Percentiles rank a stretch among this genome's conserved stretches.
These are phyloP conservation scores for Colletotrichum echinochloae DNA, from an alignment of 2,329 filamentous ascomycete species.

Conservation along the genomic window DNA sequence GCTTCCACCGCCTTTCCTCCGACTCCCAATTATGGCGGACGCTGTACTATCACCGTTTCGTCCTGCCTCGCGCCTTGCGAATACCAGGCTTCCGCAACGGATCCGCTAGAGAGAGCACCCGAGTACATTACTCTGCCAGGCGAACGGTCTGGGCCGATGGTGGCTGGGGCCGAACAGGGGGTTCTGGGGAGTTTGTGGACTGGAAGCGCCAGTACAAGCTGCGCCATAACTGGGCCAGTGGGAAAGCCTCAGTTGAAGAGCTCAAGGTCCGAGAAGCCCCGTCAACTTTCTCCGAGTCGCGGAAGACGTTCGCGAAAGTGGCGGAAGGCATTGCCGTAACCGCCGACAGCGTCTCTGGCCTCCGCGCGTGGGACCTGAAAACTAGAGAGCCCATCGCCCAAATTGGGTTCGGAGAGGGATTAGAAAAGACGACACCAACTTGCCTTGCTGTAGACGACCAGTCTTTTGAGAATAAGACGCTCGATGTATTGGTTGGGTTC, in stretches of 20 bases:
- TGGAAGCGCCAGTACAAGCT: constrained; percentile 94
- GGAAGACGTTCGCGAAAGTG: constrained; percentile 80
- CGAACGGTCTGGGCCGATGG: constrained; percentile 59
- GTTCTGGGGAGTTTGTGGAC: constrained; percentile 72
- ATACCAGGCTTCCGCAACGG: constrained; percentile 73
- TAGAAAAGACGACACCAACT: constrained; percentile 59
- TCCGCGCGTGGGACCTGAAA: constrained; percentile 83
- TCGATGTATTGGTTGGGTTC: constrained; percentile 78
- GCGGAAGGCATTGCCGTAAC: constrained; percentile 83
- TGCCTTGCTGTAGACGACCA: constrained; percentile 75
- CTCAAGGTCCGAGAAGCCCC: constrained; percentile 67
- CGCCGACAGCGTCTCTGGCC: constrained; percentile 74
- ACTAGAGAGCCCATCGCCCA: constrained; percentile 70
- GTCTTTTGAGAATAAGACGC: constrained; percentile 53
- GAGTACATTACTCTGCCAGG: constrained; percentile 59
- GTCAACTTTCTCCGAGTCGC: constrained; percentile 45
- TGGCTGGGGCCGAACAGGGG: constrained; percentile 54
- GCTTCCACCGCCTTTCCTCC: constrained; percentile 77
- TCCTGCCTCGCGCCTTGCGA: constrained; percentile 81
- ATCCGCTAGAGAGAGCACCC: constrained; percentile 47
- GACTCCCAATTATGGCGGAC: constrained; percentile 94
- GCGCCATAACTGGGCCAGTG: constrained; percentile 90
- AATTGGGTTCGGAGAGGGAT: constrained; percentile 48
- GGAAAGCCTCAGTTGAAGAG: constrained; percentile 83
- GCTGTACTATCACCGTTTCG: constrained; percentile 88